These are phyloP conservation scores for Allomyces javanicus DNA, from an alignment of 192 early-diverging fungal genomes.

Conservation along the genomic window DNA sequence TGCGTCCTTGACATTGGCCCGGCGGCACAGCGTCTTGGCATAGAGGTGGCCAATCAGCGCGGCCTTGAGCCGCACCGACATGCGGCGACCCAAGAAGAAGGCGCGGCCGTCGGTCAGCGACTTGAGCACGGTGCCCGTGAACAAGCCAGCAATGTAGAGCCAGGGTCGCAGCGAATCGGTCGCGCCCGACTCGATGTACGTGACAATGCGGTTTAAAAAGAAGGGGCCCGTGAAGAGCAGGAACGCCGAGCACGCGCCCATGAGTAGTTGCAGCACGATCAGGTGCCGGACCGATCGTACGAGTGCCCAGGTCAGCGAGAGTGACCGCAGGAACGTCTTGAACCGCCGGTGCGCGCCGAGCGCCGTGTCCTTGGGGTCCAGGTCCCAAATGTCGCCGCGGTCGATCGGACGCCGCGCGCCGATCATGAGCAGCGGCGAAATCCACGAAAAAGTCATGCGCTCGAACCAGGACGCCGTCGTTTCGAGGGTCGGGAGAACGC, in stretches of 20 bases:
- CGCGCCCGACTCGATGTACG: slow-evolving; percentile 8
- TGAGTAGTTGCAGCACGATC: background rate
- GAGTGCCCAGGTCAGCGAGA: background rate
- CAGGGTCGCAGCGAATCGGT: background rate
- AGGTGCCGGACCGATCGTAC: background rate
- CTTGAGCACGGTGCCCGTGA: slow-evolving; percentile 10
- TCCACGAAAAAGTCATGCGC: slow-evolving; percentile 22
- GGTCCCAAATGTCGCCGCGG: slow-evolving; percentile 18
- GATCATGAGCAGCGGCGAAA: slow-evolving; percentile 17
- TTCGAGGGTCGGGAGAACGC: slow-evolving; percentile 2
- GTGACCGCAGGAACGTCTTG: background rate
- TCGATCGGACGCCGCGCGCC: slow-evolving; percentile 12
- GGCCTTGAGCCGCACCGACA: slow-evolving; percentile 13
- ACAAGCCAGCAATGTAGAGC: slow-evolving; percentile 14
- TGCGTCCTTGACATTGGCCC: background rate
- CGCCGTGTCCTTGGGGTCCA: slow-evolving; percentile 3
- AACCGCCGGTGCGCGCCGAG: background rate
- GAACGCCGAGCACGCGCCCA: background rate
- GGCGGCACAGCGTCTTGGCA: slow-evolving; percentile 14
- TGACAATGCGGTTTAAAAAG: slow-evolving; percentile 23
- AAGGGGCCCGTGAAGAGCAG: slow-evolving; percentile 14
- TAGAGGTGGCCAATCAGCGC: slow-evolving; percentile 25
- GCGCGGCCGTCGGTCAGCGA: slow-evolving; percentile 17
- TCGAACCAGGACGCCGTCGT: slow-evolving; percentile 14
- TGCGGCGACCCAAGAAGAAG: slow-evolving; percentile 22